Conservation (phyloP, 352 stramenopile genomes). For the Globisporangium nagaii region DNA sequence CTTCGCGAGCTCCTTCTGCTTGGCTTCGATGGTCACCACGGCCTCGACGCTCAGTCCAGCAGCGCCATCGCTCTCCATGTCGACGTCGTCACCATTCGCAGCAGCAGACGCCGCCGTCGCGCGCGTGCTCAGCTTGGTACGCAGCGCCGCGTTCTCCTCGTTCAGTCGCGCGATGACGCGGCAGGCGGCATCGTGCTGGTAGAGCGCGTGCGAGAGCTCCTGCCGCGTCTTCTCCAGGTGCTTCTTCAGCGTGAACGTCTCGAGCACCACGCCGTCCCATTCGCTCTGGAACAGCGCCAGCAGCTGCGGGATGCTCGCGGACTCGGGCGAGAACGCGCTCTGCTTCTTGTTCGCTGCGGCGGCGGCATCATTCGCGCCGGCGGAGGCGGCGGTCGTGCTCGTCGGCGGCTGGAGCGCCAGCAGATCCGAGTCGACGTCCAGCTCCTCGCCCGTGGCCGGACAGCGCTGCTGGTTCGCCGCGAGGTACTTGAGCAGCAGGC, state of each 20-base stretch:
- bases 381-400: background rate
- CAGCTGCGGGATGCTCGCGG: conserved; percentile 59
- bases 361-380: background rate
- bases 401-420: conserved; percentile 40
- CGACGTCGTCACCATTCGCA: conserved; percentile 34
- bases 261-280: conserved; percentile 92
- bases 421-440: conserved; percentile 61
- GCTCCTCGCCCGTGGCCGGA: conserved; percentile 59
- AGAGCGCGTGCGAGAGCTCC: conserved; percentile 93
- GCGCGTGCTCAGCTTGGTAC: conserved; percentile 21
- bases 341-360: conserved; percentile 1
- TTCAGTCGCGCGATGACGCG: conserved; percentile 92
- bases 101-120: conserved; percentile 9
- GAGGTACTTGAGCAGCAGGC: conserved; percentile 78
- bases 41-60: conserved; percentile 28
- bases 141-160: conserved; percentile 60
- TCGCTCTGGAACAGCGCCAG: conserved; percentile 86
- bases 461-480: conserved; percentile 65
- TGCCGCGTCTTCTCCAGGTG: conserved; percentile 92
- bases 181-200: conserved; percentile 96
- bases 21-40: conserved; percentile 52
- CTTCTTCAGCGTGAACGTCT: conserved; percentile 93
- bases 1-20: conserved; percentile 67
- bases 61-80: conserved; percentile 25
- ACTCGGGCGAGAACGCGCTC: conserved; percentile 29